phyloP scores from a whole-genome alignment of 1,284 basidiomycete genomes.

The Ceratobasidium sp. region DNA sequence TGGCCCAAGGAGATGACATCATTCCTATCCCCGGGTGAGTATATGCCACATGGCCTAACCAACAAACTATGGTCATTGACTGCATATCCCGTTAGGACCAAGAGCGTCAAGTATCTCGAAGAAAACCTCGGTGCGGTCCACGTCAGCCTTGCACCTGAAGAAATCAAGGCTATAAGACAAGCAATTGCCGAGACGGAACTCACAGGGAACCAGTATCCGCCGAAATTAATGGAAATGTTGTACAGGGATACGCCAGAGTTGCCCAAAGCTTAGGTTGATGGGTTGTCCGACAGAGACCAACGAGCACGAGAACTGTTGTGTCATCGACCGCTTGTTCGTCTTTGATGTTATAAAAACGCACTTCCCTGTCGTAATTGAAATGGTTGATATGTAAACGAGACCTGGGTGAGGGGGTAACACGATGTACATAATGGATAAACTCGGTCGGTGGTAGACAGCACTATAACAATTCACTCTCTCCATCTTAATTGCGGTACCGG shows the following conservation, averaged over 20 bases:
- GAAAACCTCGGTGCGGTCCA: constrained; percentile 59
- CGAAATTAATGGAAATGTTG: constrained; percentile 5
- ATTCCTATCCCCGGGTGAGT: constrained; percentile 55
- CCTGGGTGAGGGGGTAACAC: too few relatives aligned
- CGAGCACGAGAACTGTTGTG: too few relatives aligned
- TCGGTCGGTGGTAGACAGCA: too few relatives aligned
- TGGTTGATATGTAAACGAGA: too few relatives aligned
- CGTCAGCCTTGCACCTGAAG: constrained; percentile 57
- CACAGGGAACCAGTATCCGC: constrained; percentile 15
- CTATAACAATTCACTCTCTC: too few relatives aligned
- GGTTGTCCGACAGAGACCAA: too few relatives aligned
- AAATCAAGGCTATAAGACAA: constrained; percentile 56
- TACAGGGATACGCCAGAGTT: constrained; percentile 39
- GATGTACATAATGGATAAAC: too few relatives aligned
- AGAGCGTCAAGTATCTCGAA: constrained; percentile 55
- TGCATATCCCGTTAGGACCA: constrained; percentile 9
- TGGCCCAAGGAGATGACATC: constrained; percentile 54
- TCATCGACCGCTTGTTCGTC: too few relatives aligned
- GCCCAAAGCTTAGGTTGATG: neutral
- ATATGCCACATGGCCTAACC: neutral
- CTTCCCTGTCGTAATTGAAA: too few relatives aligned
- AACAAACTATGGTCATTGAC: neutral
- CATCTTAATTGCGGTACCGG: too few relatives aligned
- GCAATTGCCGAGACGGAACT: constrained; percentile 55
- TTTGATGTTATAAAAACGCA: too few relatives aligned